Conservation (phyloP, 2,329 filamentous ascomycete genomes). For the Tricladium varicosporioides region DNA sequence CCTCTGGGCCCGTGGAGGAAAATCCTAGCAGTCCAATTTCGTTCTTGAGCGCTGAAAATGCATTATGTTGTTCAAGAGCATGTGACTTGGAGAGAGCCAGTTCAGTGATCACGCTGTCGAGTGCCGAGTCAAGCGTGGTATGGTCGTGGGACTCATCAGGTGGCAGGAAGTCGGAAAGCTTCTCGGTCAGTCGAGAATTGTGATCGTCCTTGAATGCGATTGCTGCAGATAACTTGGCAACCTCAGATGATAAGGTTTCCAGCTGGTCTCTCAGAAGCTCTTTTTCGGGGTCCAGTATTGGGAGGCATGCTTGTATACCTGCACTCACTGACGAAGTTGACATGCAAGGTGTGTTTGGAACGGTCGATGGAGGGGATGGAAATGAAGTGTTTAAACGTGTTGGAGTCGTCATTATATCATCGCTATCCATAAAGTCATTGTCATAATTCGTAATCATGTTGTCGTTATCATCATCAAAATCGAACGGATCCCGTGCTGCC, state of each 20-base stretch:
- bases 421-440: slow-evolving; percentile 15
- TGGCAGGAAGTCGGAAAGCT: slow-evolving; percentile 29
- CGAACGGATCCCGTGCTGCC: slow-evolving; percentile 45
- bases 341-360: slow-evolving; percentile 31
- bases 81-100: slow-evolving; percentile 33
- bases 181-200: slow-evolving; percentile 26
- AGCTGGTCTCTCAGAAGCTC: slow-evolving; percentile 27
- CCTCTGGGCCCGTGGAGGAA: slow-evolving; percentile 40
- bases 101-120: slow-evolving; percentile 32
- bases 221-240: slow-evolving; percentile 24
- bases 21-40: slow-evolving; percentile 53
- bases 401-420: slow-evolving; percentile 29
- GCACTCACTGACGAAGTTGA: slow-evolving; percentile 15
- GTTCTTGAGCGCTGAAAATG: slow-evolving; percentile 46
- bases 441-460: slow-evolving; percentile 35
- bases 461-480: slow-evolving; percentile 29
- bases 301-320: slow-evolving; percentile 21
- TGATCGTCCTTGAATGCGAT: slow-evolving; percentile 29
- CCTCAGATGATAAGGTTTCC: slow-evolving; percentile 23
- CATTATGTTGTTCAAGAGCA: slow-evolving; percentile 39
- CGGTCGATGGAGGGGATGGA: slow-evolving; percentile 32
- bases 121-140: slow-evolving; percentile 29
- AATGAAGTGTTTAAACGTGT: slow-evolving; percentile 30
- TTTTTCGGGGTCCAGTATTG: slow-evolving; percentile 26
- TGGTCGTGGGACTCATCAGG: slow-evolving; percentile 25